A percentile compares a stretch with the other conserved stretches of the same genome.
These are phyloP conservation scores for Symmetrospora coprosmae DNA, from an alignment of 768 basidiomycete species.

Conservation along the genomic window DNA sequence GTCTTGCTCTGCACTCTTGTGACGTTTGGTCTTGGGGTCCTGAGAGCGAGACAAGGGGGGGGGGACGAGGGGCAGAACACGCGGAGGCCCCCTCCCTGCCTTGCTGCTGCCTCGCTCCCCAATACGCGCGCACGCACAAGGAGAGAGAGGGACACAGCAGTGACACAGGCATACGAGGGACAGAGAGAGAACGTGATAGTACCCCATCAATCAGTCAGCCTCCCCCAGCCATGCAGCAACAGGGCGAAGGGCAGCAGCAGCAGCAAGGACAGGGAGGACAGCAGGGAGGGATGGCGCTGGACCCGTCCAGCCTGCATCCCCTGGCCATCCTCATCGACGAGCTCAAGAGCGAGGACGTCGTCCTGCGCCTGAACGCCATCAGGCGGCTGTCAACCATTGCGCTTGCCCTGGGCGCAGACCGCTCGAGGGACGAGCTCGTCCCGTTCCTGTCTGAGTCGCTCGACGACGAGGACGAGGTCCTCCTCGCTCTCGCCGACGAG, in stretches of 20 bases:
- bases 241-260: neutral
- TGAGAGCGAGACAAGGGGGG: too few species aligned
- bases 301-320: constrained; percentile 11
- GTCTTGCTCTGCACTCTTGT: too few species aligned
- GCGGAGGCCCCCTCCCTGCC: too few species aligned
- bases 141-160: too few species aligned
- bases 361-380: constrained; percentile 85
- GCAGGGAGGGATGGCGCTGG: neutral
- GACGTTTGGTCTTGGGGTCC: too few species aligned
- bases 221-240: neutral
- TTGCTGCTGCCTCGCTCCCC: too few species aligned
- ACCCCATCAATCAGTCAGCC: too few species aligned
- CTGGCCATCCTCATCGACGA: constrained; percentile 47
- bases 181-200: too few species aligned
- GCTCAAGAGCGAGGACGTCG: constrained; percentile 91
- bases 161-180: too few species aligned
- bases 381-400: constrained; percentile 97
- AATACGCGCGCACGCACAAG: too few species aligned
- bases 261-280: neutral
- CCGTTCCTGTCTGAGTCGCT: constrained; percentile 98
- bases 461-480: constrained; percentile 96
- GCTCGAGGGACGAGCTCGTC: constrained; percentile 85
- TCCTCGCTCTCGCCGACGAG: constrained; percentile 89
- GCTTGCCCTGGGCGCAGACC: constrained; percentile 83
- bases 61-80: too few species aligned